Base-by-base conservation (phyloP, 2,329 filamentous ascomycete species). In the Cyphellophora europaea region DNA sequence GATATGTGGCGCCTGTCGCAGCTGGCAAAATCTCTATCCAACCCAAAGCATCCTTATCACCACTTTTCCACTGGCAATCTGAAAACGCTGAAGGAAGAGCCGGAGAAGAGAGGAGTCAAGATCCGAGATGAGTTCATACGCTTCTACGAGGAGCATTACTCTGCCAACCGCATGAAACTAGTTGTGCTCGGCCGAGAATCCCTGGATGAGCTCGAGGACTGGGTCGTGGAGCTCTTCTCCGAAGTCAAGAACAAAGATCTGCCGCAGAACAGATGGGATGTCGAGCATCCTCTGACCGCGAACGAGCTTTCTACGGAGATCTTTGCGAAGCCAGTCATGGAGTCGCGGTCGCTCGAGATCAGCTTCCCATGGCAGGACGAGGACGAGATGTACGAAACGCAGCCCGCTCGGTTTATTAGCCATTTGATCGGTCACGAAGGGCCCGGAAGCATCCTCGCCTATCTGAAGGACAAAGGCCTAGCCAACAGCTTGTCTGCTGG, bases 351-450 rank as follows among this genome's bases (percentile, higher is more conserved):
- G 34, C 61, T 95, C 42, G 83, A 83, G 41, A 71, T 95, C 30
- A 78, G 74, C 42, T 94, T 95, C 54, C 80, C 84, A 2, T 93
- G 86, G 54, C 72, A 86, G 12, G 86, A 94, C 45, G 86, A 94
- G 55, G 84, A 93, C 46, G 58, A 74, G 1, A 65, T 87, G 40
- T 89, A 77, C 55, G 81, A 88, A 52, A 78, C 79, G 5, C 83
- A 91, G 45, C 88, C 88, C 1, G 82, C 82, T 44, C 75, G 82
- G 41, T 95, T 94, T 53, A 77, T 94, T 40, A 82, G 82, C 51
- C 88, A 95, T 53, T 64, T 95, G 35, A 83, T 95, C 43, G 88
- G 88, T 4, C 88, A 95, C 49, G 88, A 95, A 57, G 87, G 88
- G 0, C 88, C 88, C 1, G 88, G 88, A 3, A 94, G 88, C 57